Evolutionary conservation across 192 early-diverging fungal species (phyloP).

Genomic region (Backusella psychrophila): DNA sequence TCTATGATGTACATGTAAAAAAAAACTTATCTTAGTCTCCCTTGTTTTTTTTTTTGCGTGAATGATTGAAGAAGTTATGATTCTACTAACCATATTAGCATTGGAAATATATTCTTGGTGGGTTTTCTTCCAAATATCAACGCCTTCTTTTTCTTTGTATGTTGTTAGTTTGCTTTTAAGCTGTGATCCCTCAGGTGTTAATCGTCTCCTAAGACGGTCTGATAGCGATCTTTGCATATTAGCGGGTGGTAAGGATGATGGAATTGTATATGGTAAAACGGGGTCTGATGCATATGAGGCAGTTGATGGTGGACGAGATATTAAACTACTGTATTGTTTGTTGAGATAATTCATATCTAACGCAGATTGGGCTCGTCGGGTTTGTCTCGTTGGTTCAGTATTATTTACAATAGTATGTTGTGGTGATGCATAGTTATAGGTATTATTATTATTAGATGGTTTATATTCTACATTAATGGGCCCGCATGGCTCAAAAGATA

Average conservation of each 20-base stretch:
- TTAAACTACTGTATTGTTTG: neutral
- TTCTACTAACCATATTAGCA: conserved; percentile 9
- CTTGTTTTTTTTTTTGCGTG: neutral
- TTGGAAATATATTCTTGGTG: neutral
- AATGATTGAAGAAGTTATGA: neutral
- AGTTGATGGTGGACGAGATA: neutral
- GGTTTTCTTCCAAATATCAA: conserved; percentile 8
- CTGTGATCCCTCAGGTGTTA: neutral
- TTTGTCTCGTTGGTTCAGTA: too few species aligned
- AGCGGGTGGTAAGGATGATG: neutral
- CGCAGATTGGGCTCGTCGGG: neutral
- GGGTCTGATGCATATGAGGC: neutral
- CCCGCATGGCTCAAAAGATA: conserved; percentile 15
- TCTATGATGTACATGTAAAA: neutral
- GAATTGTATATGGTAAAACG: neutral
- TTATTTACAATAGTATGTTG: neutral
- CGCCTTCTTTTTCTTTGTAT: conserved; percentile 17
- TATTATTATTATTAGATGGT: neutral
- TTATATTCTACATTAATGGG: neutral
- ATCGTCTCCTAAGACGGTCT: neutral
- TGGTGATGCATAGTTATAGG: neutral
- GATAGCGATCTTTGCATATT: conserved; percentile 6
- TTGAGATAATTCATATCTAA: neutral
- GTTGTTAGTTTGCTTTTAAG: neutral
- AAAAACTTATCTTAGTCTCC: neutral